These are phyloP conservation scores for Hypoxylon perforatum DNA, from an alignment of 495 filamentous ascomycete species.

Conservation along the genomic window DNA sequence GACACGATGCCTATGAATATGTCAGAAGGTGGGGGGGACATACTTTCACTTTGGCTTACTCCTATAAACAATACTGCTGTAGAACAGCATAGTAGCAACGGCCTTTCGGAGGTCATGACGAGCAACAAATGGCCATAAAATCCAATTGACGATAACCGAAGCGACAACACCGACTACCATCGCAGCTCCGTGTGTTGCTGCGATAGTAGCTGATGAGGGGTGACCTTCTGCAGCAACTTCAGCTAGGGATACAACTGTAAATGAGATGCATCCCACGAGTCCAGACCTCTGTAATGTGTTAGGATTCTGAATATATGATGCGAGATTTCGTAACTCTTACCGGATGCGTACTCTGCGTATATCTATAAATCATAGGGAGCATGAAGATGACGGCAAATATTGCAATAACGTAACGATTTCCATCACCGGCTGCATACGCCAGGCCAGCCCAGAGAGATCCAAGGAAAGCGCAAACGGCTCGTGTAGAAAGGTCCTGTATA, in stretches of 20 bases:
- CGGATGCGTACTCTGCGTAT: slow-evolving; percentile 65
- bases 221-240: slow-evolving; percentile 48
- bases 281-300: slow-evolving; percentile 53
- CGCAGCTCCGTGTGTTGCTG: slow-evolving; percentile 60
- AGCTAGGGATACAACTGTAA: slow-evolving; percentile 64
- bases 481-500: slow-evolving; percentile 62
- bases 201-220: slow-evolving; percentile 52
- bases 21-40: background rate
- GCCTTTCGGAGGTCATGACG: slow-evolving; percentile 68
- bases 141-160: slow-evolving; percentile 66
- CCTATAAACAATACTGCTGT: slow-evolving; percentile 64
- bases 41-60: slow-evolving; percentile 27
- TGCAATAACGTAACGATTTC: slow-evolving; percentile 65
- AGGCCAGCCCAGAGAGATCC: slow-evolving; percentile 66
- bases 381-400: slow-evolving; percentile 67
- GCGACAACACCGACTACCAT: slow-evolving; percentile 63
- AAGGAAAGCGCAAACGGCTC: slow-evolving; percentile 57
- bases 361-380: slow-evolving; percentile 68
- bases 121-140: slow-evolving; percentile 70
- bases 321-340: slow-evolving; percentile 32
- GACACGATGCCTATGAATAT: slow-evolving; percentile 58
- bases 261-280: slow-evolving; percentile 64
- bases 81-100: slow-evolving; percentile 64
- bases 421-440: slow-evolving; percentile 59
- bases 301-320: background rate